Evolutionary conservation across 2,329 filamentous ascomycete genomes (phyloP).

Genomic region (Mycosphaerelloides madeirae): DNA sequence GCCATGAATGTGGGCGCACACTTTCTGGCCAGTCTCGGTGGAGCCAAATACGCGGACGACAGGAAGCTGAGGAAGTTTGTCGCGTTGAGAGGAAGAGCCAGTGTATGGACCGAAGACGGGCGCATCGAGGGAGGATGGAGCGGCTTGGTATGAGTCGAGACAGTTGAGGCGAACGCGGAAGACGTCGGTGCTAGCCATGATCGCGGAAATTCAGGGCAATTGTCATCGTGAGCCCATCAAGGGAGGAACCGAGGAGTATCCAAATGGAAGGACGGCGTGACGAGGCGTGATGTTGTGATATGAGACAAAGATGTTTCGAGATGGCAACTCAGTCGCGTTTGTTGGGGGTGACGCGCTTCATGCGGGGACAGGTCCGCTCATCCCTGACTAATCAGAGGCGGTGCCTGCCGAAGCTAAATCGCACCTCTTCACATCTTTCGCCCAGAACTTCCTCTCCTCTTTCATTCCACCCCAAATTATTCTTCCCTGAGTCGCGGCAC

Average conservation of each 20-base stretch:
- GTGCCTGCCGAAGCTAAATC: too few species aligned
- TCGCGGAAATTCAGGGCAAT: conserved; percentile 17
- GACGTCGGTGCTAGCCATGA: conserved; percentile 25
- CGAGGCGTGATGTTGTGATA: neutral
- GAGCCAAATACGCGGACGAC: conserved; percentile 87
- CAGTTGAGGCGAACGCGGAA: conserved; percentile 93
- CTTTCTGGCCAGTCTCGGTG: conserved; percentile 90
- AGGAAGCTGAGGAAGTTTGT: conserved; percentile 68
- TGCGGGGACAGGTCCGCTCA: too few species aligned
- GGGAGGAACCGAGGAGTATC: too few species aligned
- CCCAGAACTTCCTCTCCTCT: too few species aligned
- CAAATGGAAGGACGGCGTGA: too few species aligned
- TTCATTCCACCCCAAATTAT: too few species aligned
- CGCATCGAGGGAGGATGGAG: conserved; percentile 75
- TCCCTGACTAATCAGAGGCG: too few species aligned
- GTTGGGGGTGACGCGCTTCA: too few species aligned
- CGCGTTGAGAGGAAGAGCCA: conserved; percentile 55
- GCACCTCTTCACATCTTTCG: too few species aligned
- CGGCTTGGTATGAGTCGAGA: conserved; percentile 87
- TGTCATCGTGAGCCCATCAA: conserved; percentile 23
- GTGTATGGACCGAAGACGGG: conserved; percentile 52
- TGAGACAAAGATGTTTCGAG: too few species aligned
- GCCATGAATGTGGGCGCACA: conserved; percentile 92
- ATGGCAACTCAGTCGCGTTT: too few species aligned
- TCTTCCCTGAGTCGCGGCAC: too few species aligned